Percentiles rank a stretch among this genome's conserved stretches.
phyloP scores from a whole-genome alignment of 495 filamentous ascomycete genomes.

The Neurospora sp. region DNA sequence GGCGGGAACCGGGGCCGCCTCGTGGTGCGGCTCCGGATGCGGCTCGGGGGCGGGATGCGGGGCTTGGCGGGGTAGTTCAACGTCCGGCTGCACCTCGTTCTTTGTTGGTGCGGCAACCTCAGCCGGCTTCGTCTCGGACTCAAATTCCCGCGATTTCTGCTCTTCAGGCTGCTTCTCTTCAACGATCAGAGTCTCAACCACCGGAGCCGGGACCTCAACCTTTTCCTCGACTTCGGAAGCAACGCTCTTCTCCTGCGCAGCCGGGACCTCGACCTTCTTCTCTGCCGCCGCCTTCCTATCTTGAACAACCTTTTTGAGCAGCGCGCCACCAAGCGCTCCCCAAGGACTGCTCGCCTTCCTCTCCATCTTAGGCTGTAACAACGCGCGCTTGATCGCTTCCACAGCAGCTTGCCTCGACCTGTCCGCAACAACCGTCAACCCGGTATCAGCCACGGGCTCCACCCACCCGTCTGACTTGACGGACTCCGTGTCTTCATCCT shows the following conservation, averaged over 20 bases:
- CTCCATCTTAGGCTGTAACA: not conserved
- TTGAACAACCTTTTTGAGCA: not conserved
- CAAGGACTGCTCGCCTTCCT: not conserved
- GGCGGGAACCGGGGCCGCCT: not conserved
- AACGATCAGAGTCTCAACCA: conserved; percentile 3
- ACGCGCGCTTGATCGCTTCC: conserved; percentile 3
- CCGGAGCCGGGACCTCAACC: conserved; percentile 2
- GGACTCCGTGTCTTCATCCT: not conserved
- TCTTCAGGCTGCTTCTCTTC: conserved; percentile 14
- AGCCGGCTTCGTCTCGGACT: not conserved
- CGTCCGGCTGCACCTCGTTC: not conserved
- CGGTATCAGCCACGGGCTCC: not conserved
- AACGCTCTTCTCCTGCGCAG: not conserved
- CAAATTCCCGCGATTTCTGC: conserved; percentile 14
- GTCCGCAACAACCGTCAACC: not conserved
- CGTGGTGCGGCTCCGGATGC: not conserved
- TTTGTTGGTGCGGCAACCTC: conserved; percentile 5
- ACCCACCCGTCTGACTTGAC: not conserved
- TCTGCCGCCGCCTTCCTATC: not conserved
- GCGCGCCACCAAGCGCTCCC: not conserved
- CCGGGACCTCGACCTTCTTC: not conserved
- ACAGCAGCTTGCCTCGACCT: conserved; percentile 6
- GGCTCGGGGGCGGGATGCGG: not conserved
- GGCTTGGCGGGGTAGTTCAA: not conserved
- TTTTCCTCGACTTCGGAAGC: not conserved